Base-by-base conservation (phyloP, 1,284 basidiomycete species). In the Ceratobasidium sp. region DNA sequence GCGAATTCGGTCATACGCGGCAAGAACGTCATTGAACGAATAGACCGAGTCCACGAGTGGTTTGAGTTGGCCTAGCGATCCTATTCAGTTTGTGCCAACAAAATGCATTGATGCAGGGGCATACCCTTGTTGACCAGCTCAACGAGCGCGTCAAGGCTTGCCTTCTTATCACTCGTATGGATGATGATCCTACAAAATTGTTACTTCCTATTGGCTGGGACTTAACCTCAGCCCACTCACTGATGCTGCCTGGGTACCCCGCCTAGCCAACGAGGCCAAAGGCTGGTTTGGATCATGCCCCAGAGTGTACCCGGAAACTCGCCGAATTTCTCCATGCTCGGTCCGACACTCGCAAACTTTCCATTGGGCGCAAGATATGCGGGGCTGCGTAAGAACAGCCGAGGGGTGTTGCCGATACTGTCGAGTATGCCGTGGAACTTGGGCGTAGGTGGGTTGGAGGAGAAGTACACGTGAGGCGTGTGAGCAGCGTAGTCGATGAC, bases 1-100 rank as follows among this genome's bases (percentile, higher is more conserved):
- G 81, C 86, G 81, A n/a, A 90, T 76, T 59, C 83, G 82, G 40
- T 87, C 85, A 75, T 88, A 92, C 3, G 88, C 90, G 74, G 85
- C 81, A 49, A 84, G 76, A 0, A 80, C 84, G 30, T 90, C 86
- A 18, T 85, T 83, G 67, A 91, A 90, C 3, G 77, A 77, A 74
- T 81, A 85, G 1, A 87, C 84, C 0, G 86, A 87, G 78, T 92
- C 90, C 7, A 92, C 84, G 0, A 84, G 76, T 0, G 88, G 83
- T 74, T 85, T 86, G 3, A 90, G 77, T 72, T 82, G 82, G 42
- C 87, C 88, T 84, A 61, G 74, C 42, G 25, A 49, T 25, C 58
- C 56, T 21, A 62, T 25, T 30, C 53, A 80, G 74, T 62, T 76
- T 33, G 28, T 58, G 8, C 72, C 61, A 18, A 40, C 23, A 18